Conservation (phyloP, 805 yeast genomes). For the Teunomyces aglyptinius region DNA sequence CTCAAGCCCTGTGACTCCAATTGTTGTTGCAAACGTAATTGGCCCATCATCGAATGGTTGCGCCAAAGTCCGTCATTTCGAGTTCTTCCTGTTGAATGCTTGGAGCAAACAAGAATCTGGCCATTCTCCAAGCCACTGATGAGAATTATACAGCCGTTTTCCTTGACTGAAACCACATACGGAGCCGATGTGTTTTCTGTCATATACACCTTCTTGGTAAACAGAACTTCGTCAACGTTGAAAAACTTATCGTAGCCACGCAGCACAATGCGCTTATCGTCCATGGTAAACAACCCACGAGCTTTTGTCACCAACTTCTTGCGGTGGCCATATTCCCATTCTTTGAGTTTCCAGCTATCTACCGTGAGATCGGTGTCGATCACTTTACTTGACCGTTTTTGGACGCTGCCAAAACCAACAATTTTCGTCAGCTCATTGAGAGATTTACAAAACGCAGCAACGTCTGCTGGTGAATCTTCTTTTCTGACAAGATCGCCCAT, state of each 20-base stretch:
- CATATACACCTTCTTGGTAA: slow-evolving; percentile 51
- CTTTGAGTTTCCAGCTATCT: slow-evolving; percentile 76
- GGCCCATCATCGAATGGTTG: slow-evolving; percentile 79
- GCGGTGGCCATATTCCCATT: slow-evolving; percentile 75
- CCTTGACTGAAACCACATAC: slow-evolving; percentile 75
- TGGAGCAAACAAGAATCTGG: slow-evolving; percentile 80
- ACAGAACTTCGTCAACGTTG: slow-evolving; percentile 64
- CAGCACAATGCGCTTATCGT: slow-evolving; percentile 51
- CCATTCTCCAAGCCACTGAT: slow-evolving; percentile 77
- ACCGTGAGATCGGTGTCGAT: slow-evolving; percentile 10
- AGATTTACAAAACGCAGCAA: slow-evolving; percentile 15
- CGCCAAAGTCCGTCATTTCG: slow-evolving; percentile 39
- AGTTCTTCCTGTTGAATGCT: slow-evolving; percentile 78
- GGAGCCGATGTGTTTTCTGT: slow-evolving; percentile 62
- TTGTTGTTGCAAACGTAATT: slow-evolving; percentile 53
- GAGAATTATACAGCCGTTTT: slow-evolving; percentile 91
- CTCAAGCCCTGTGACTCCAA: slow-evolving; percentile 41
- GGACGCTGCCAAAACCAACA: slow-evolving; percentile 22
- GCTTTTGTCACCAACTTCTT: slow-evolving; percentile 49
- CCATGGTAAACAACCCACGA: slow-evolving; percentile 72
- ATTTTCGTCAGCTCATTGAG: slow-evolving; percentile 17
- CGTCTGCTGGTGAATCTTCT: slow-evolving; percentile 6
- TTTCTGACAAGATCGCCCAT: not conserved
- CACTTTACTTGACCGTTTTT: slow-evolving; percentile 12
- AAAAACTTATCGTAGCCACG: slow-evolving; percentile 96